Evolutionary conservation across 345 rosid species (phyloP), one percentile per base, ranked within the genome.

Genomic region (Citrus inodora): DNA sequence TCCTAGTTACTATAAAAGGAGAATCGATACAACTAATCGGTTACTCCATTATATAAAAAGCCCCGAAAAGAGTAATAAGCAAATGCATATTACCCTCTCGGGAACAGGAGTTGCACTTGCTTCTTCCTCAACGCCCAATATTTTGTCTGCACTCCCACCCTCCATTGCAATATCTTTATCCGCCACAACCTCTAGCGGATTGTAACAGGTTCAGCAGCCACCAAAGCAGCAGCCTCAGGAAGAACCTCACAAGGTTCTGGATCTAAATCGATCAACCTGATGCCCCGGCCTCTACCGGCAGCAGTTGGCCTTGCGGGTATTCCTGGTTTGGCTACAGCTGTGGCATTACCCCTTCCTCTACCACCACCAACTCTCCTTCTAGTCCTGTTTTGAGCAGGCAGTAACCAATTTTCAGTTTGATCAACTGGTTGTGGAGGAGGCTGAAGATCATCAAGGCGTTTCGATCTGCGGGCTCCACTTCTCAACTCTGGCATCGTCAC

Each of bases 401-500:
- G 75, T 74, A 73, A 85, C 81, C 83, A 90, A 81, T 92, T 91
- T 71, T 93, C 93, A n/a, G 86, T 88, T 87, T 86, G 93, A 74
- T 89, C 91, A 51, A 85, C 70, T 19, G 88, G 91, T 79, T 89
- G 98, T 40, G 91, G 94, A 67, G 85, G 85, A 76, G 92, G 91
- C 88, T 95, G 97, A 77, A 87, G 80, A 82, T 94, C 90, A 79
- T 89, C 97, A 80, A 93, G 93, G 70, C 98, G 96, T 83, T 90
- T 95, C 70, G 91, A 95, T 89, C 98, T 90, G 83, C 98, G 89
- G 79, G 97, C 91, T 92, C 98, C 98, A 62, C 98, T 95, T 91
- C 94, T 89, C 93, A 94, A 87, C 86, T 94, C 97, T 70, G 97
- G 98, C 98, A 94, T 94, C 87, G 87, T 94, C 92, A 94, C 70